Percentiles rank a stretch among this genome's conserved stretches.
phyloP scores from a whole-genome alignment of 2,329 filamentous ascomycete species.

The Pseudocercospora vitis region DNA sequence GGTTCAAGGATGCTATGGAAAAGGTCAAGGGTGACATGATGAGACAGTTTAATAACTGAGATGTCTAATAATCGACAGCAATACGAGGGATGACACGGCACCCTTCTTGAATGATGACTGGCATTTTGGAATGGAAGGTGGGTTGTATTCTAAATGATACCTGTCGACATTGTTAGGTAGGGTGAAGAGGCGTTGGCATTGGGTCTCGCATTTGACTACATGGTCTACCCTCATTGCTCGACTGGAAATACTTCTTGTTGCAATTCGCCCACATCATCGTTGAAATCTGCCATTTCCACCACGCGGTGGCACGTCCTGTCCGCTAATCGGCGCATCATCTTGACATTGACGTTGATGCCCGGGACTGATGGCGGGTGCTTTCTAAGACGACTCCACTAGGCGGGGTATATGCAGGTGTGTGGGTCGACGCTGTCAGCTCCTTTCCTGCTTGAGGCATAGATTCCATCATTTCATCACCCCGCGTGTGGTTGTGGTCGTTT shows the following conservation, averaged over 20 bases:
- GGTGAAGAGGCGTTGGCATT: constrained; percentile 4
- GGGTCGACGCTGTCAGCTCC: constrained; percentile 1
- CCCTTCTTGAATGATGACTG: not conserved
- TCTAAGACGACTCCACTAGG: not conserved
- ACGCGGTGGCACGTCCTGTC: no score
- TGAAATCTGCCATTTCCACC: no score
- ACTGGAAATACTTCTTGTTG: constrained; percentile 4
- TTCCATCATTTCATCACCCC: not conserved
- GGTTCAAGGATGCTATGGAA: constrained; percentile 25
- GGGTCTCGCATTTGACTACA: not conserved
- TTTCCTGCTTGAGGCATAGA: constrained; percentile 1
- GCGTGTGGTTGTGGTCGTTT: constrained; percentile 1
- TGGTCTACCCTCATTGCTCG: not conserved
- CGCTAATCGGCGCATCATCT: constrained; percentile 1
- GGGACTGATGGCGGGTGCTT: not conserved
- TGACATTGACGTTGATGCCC: not conserved
- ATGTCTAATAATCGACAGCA: not conserved
- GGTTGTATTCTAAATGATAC: constrained; percentile 6
- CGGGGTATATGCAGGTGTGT: constrained; percentile 2
- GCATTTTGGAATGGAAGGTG: not conserved
- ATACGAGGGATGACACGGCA: constrained; percentile 5
- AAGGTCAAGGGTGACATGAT: constrained; percentile 24
- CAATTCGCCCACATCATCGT: not conserved
- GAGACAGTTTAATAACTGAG: constrained; percentile 17
- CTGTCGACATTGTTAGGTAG: not conserved